These are phyloP conservation scores for Diplogelasinospora grovesii DNA, from an alignment of 495 filamentous ascomycete genomes.

Conservation along the genomic window DNA sequence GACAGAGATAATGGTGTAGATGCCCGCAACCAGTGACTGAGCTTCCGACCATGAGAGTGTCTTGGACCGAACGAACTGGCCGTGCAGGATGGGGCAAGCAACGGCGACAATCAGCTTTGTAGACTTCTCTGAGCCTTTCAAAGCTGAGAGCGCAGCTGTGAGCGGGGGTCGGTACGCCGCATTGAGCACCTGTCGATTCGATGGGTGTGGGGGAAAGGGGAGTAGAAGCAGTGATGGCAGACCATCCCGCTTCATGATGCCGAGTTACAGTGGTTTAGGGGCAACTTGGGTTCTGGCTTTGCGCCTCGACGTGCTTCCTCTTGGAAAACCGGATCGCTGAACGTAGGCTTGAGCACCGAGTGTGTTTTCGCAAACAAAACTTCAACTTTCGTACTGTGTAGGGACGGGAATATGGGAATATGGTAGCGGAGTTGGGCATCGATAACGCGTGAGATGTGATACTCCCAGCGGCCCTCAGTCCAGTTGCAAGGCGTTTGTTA, in stretches of 20 bases:
- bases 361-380: too few relatives aligned
- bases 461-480: too few relatives aligned
- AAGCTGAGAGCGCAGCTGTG: slow-evolving; percentile 34
- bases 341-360: too few relatives aligned
- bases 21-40: slow-evolving; percentile 63
- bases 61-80: slow-evolving; percentile 38
- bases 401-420: too few relatives aligned
- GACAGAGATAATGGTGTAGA: slow-evolving; percentile 72
- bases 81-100: slow-evolving; percentile 45
- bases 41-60: slow-evolving; percentile 50
- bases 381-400: too few relatives aligned
- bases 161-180: slow-evolving; percentile 55
- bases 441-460: too few relatives aligned
- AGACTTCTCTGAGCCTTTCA: slow-evolving; percentile 32
- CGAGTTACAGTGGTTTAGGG: too few relatives aligned
- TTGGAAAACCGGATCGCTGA: too few relatives aligned
- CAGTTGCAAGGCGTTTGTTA: too few relatives aligned
- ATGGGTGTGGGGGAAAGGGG: slow-evolving; percentile 45
- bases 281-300: neutral
- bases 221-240: slow-evolving; percentile 51
- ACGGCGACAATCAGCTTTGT: slow-evolving; percentile 48
- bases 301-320: too few relatives aligned
- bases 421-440: too few relatives aligned
- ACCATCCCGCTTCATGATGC: slow-evolving; percentile 14
- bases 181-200: slow-evolving; percentile 37